Base-by-base conservation (phyloP, 306 rosid genomes). In the Luffa aegyptiaca region DNA sequence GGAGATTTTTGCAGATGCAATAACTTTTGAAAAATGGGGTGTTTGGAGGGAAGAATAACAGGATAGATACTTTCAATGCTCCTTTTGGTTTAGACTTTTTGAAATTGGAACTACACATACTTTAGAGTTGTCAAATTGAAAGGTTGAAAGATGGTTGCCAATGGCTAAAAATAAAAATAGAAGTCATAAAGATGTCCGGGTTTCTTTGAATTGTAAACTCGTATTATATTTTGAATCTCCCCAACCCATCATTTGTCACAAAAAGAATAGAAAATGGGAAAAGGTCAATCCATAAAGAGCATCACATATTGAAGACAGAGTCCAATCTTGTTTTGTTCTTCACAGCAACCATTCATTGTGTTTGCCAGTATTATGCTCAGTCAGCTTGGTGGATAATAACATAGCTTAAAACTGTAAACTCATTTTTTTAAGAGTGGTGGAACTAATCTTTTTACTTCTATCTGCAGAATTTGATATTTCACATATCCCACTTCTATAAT, bases 71-170 rank as follows among this genome's bases (percentile, higher is more conserved):
- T 64, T n/a, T 36, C 16, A 75, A 41, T 68, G 68, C 79, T 26
- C 31, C 31, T 26, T 26, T 26, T 26, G 31, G 31, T 26, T 26
- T 26, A 77, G 45, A 52, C 45, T 64, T 76, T 80, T 82, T 83
- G 53, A 69, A 77, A 64, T 63, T 59, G 70, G 58, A 70, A 48
- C 21, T 72, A 46, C 57, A 41, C 75, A 75, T 13, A 33, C 39
- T 71, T 26, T 56, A 81, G 80, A 84, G 64, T 81, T 86, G 31
- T 75, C 81, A 78, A 80, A 26, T 37, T 58, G 84, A 80, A 70
- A 84, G 85, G 78, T 85, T 85, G 86, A 86, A 82, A 81, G 87
- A 84, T 71, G 80, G 70, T 4, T 63, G 85, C 64, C 74, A 66
- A 39, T 66, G 31, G 33, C 16, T 39, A 39, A 66, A 61, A 61